Evolutionary conservation across 2,329 filamentous ascomycete genomes (phyloP).

Genomic region (Teratosphaeria gauchensis): DNA sequence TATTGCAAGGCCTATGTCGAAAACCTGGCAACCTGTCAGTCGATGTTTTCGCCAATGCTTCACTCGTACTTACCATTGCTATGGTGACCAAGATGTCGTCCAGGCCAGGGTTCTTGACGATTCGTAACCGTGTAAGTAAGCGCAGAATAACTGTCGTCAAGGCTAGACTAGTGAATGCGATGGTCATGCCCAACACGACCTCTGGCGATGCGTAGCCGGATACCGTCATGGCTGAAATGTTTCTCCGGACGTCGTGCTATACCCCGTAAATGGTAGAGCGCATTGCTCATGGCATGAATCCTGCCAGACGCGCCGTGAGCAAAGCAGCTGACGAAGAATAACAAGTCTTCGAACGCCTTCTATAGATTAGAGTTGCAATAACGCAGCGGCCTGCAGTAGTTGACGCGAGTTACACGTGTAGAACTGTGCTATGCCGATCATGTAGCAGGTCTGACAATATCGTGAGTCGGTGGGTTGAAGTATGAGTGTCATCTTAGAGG

Average conservation of each 20-base stretch:
- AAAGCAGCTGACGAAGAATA: too few species aligned
- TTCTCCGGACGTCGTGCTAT: not conserved
- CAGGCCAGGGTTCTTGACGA: slow-evolving; percentile 13
- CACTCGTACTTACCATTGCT: slow-evolving; percentile 7
- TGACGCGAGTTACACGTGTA: not conserved
- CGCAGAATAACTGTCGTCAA: slow-evolving; percentile 10
- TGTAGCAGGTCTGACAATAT: not conserved
- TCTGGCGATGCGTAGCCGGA: slow-evolving; percentile 15
- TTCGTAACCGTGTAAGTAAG: slow-evolving; percentile 12
- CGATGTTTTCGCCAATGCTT: not conserved
- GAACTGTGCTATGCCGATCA: not conserved
- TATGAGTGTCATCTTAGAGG: not conserved
- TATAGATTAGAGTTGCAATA: not conserved
- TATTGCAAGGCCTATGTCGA: slow-evolving; percentile 3
- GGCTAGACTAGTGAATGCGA: slow-evolving; percentile 13
- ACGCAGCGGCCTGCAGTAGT: not conserved
- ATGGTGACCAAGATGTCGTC: slow-evolving; percentile 17
- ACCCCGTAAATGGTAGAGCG: not conserved
- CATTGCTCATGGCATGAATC: not conserved
- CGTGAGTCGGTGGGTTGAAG: not conserved
- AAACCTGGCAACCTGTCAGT: not conserved
- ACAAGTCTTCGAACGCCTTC: not conserved
- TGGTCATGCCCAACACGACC: slow-evolving; percentile 11
- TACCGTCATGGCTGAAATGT: not conserved
- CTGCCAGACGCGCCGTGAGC: not conserved